Evolutionary conservation across 805 yeast species (phyloP).

Genomic region (Metschnikowia dekortorum): DNA sequence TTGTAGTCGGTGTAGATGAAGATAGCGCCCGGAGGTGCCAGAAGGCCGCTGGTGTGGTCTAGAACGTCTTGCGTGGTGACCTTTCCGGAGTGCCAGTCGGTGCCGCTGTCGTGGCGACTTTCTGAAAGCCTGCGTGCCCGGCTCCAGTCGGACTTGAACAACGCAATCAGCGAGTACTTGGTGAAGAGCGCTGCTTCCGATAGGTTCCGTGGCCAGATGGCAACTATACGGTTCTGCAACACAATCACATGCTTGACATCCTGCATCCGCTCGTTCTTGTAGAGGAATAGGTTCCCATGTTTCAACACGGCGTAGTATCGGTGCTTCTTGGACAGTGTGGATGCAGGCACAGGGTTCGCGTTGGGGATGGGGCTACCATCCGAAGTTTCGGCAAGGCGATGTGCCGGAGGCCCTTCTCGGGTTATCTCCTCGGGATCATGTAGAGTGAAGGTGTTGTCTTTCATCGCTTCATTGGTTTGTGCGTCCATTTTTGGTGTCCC

Average conservation of each 20-base stretch:
- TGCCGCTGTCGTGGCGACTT: slow-evolving; percentile 8
- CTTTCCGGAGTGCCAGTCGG: slow-evolving; percentile 10
- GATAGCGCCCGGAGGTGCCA: slow-evolving; percentile 39
- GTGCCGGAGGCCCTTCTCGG: neutral
- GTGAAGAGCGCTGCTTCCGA: slow-evolving; percentile 78
- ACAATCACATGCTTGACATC: slow-evolving; percentile 78
- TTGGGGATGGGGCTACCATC: neutral
- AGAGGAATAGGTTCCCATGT: slow-evolving; percentile 87
- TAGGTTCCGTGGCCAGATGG: slow-evolving; percentile 79
- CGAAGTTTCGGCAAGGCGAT: neutral
- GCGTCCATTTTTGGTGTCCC: too few relatives aligned
- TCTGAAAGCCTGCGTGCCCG: slow-evolving; percentile 20
- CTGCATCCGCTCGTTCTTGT: slow-evolving; percentile 60
- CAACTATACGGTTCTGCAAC: slow-evolving; percentile 61
- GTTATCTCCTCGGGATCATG: neutral
- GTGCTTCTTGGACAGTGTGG: slow-evolving; percentile 41
- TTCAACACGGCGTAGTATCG: slow-evolving; percentile 66
- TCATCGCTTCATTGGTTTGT: neutral
- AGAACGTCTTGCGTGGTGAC: slow-evolving; percentile 25
- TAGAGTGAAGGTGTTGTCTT: neutral
- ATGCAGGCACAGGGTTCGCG: neutral
- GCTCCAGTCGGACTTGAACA: slow-evolving; percentile 47
- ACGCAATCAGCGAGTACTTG: slow-evolving; percentile 72
- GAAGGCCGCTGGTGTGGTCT: slow-evolving; percentile 16
- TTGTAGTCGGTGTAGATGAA: slow-evolving; percentile 76